Conservation (phyloP, 2,329 filamentous ascomycete species). For the Waltergamsia citrina region DNA sequence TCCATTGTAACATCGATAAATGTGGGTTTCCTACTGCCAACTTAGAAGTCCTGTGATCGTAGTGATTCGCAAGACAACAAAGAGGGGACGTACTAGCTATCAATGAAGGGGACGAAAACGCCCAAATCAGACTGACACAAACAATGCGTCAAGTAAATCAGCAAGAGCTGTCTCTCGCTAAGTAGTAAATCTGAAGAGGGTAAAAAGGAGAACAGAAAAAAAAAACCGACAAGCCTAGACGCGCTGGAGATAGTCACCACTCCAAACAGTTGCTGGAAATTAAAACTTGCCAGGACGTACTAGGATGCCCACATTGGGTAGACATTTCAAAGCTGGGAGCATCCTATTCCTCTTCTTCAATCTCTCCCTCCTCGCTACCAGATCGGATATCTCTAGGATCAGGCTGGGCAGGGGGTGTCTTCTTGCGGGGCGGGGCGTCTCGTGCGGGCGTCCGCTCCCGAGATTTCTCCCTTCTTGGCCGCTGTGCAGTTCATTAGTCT, state of each 20-base stretch:
- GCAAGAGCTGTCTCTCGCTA: no score
- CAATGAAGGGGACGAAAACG: background rate
- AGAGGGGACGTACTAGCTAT: slow-evolving; percentile 3
- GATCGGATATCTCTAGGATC: slow-evolving; percentile 43
- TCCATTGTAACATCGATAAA: background rate
- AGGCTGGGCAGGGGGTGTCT: slow-evolving; percentile 33
- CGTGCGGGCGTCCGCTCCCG: slow-evolving; percentile 53
- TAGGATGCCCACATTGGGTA: no score
- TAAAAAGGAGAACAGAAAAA: background rate
- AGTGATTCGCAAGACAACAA: no score
- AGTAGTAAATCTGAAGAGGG: background rate
- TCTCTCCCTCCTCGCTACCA: slow-evolving; percentile 95
- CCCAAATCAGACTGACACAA: no score
- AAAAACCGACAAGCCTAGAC: background rate
- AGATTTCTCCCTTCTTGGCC: slow-evolving; percentile 45
- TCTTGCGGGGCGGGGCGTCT: slow-evolving; percentile 47
- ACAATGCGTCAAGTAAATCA: no score
- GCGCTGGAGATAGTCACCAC: no score
- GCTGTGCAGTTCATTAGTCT: slow-evolving; percentile 30
- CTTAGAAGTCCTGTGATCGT: no score
- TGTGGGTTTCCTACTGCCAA: background rate
- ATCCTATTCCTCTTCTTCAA: slow-evolving; percentile 65
- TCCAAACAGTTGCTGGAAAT: no score
- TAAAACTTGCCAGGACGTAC: slow-evolving; percentile 4
- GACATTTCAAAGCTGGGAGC: no score